These are phyloP conservation scores for Naganishia onofrii DNA, from an alignment of 768 basidiomycete species.

Conservation along the genomic window DNA sequence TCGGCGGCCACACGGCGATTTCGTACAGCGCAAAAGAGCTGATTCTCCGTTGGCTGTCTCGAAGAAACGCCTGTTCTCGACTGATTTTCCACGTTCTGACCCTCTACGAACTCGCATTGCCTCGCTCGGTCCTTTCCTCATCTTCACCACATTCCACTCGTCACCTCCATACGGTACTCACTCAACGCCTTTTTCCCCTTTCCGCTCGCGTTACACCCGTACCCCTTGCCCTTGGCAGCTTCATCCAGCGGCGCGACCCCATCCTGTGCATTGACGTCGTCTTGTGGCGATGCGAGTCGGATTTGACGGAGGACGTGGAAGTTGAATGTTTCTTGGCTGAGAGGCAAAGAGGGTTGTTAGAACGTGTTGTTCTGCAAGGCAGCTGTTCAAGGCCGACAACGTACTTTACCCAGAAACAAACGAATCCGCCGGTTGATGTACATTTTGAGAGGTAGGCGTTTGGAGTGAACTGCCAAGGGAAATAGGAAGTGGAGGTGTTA, in stretches of 20 bases:
- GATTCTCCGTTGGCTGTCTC: too few species aligned
- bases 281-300: conserved; percentile 35
- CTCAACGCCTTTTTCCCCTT: conserved; percentile 78
- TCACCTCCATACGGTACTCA: conserved; percentile 12
- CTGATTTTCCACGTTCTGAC: too few species aligned
- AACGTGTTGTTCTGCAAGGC: too few species aligned
- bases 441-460: conserved; percentile 65
- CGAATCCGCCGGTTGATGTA: conserved; percentile 58
- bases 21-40: too few species aligned
- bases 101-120: too few species aligned
- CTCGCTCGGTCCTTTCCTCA: too few species aligned
- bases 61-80: too few species aligned
- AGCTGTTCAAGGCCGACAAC: too few species aligned
- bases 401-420: conserved; percentile 65
- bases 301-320: conserved; percentile 51
- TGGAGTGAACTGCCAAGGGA: conserved; percentile 73
- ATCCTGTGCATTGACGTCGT: conserved; percentile 32
- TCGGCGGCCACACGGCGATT: too few species aligned
- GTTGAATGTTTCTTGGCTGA: conserved; percentile 64
- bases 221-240: conserved; percentile 55
- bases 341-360: conserved; percentile 53
- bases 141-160: neutral
- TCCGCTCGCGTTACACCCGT: conserved; percentile 75
- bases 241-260: conserved; percentile 54
- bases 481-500: neutral